Evolutionary conservation across 2,329 filamentous ascomycete genomes (phyloP).

Genomic region (Thermoascus crustaceus): DNA sequence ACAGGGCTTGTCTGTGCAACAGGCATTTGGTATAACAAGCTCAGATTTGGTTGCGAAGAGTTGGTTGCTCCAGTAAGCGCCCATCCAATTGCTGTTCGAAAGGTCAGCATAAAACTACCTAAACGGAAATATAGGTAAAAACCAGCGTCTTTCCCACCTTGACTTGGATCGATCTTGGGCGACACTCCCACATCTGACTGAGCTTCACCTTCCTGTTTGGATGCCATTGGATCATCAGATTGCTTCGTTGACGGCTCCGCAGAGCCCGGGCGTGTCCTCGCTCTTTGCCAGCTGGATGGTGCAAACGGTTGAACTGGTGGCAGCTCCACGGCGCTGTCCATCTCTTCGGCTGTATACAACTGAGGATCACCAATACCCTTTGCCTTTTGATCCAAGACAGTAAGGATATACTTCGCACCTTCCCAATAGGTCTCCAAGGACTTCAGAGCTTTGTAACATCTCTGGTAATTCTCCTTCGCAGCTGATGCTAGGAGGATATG

Average conservation of each 20-base stretch:
- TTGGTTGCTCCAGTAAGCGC: constrained; percentile 82
- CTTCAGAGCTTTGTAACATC: constrained; percentile 75
- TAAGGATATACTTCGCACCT: constrained; percentile 78
- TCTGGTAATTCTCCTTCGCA: constrained; percentile 78
- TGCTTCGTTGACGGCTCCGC: constrained; percentile 14
- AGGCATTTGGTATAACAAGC: constrained; percentile 65
- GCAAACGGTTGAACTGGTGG: constrained; percentile 45
- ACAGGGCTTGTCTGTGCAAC: constrained; percentile 20
- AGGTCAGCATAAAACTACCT: constrained; percentile 7
- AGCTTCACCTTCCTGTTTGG: constrained; percentile 18
- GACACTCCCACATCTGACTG: constrained; percentile 29
- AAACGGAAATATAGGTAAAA: not conserved
- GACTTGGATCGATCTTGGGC: constrained; percentile 42
- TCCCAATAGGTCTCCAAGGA: constrained; percentile 80
- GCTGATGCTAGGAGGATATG: constrained; percentile 72
- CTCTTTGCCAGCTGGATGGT: constrained; percentile 42
- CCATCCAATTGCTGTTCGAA: constrained; percentile 62
- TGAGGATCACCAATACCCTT: constrained; percentile 75
- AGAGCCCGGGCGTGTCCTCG: constrained; percentile 25
- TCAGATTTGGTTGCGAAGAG: constrained; percentile 74
- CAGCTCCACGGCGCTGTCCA: constrained; percentile 58
- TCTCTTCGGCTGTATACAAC: constrained; percentile 62
- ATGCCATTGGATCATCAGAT: constrained; percentile 12
- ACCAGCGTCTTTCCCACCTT: constrained; percentile 36
- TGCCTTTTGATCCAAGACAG: constrained; percentile 76